A percentile compares a stretch with the other conserved stretches of the same genome.
These are phyloP conservation scores for Primulina eburnea DNA, from an alignment of 257 asterid genomes.

Conservation along the genomic window DNA sequence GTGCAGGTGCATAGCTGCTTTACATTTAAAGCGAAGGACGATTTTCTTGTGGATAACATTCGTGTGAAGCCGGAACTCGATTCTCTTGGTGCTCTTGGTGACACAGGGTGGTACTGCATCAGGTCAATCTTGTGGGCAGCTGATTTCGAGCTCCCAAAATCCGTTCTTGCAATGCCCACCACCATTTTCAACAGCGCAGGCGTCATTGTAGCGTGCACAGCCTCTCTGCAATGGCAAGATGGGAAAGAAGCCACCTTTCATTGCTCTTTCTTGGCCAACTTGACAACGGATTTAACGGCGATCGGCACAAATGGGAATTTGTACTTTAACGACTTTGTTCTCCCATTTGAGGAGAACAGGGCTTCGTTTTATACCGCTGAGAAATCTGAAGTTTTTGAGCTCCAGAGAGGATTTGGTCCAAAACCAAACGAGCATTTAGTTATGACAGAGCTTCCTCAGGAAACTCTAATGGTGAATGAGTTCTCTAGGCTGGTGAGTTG, in stretches of 20 bases:
- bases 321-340: slow-evolving; percentile 48
- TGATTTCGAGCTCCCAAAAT: slow-evolving; percentile 54
- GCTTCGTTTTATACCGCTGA: slow-evolving; percentile 41
- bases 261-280: slow-evolving; percentile 63
- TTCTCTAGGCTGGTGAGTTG: slow-evolving; percentile 46
- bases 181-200: slow-evolving; percentile 54
- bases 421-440: slow-evolving; percentile 45
- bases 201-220: slow-evolving; percentile 57
- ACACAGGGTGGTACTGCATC: slow-evolving; percentile 72
- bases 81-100: slow-evolving; percentile 74
- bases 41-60: slow-evolving; percentile 52
- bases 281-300: slow-evolving; percentile 55
- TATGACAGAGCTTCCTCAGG: slow-evolving; percentile 61
- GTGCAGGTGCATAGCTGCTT: slow-evolving; percentile 52
- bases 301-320: slow-evolving; percentile 58
- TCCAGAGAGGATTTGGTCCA: slow-evolving; percentile 48
- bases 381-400: slow-evolving; percentile 33
- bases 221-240: slow-evolving; percentile 64
- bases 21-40: slow-evolving; percentile 31
- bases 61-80: slow-evolving; percentile 75
- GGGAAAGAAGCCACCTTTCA: slow-evolving; percentile 60
- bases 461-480: slow-evolving; percentile 72
- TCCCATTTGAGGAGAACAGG: slow-evolving; percentile 51
- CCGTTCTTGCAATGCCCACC: slow-evolving; percentile 45
- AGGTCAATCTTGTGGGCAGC: slow-evolving; percentile 71